phyloP scores from a whole-genome alignment of 108 stramenopile genomes.

The Aurantiochytrium sp. region DNA sequence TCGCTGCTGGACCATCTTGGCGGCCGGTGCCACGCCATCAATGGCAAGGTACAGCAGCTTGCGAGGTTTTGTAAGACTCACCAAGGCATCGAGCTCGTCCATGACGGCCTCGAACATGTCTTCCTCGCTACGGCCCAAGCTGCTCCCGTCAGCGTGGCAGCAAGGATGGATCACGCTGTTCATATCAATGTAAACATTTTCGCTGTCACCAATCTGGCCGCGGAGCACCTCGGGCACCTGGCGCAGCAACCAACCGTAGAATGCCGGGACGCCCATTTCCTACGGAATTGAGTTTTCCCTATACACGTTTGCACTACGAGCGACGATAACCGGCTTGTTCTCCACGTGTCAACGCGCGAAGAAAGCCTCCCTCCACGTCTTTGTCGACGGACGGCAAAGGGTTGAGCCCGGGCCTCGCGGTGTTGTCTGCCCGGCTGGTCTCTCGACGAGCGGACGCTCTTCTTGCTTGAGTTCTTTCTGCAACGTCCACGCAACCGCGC shows the following conservation, averaged over 20 bases:
- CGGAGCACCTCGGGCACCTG: slow-evolving; percentile 95
- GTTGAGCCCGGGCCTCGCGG: no score
- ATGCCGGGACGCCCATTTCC: slow-evolving; percentile 93
- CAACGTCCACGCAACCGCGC: no score
- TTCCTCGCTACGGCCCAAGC: slow-evolving; percentile 74
- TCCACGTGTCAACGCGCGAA: no score
- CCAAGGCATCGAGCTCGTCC: slow-evolving; percentile 67
- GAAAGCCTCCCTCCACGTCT: no score
- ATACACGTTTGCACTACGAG: no score
- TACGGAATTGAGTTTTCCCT: no score
- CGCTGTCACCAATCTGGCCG: slow-evolving; percentile 80
- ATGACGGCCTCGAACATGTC: slow-evolving; percentile 95
- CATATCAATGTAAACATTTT: slow-evolving; percentile 98
- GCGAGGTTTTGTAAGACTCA: slow-evolving; percentile 68
- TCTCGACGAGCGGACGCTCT: no score
- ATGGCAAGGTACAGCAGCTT: slow-evolving; percentile 81
- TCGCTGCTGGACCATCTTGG: slow-evolving; percentile 95
- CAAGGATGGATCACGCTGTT: slow-evolving; percentile 99
- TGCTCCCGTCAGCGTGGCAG: slow-evolving; percentile 81
- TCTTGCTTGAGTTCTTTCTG: no score
- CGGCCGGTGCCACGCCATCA: slow-evolving; percentile 91
- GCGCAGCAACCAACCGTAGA: slow-evolving; percentile 95
- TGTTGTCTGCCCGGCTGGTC: no score
- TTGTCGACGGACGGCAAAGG: no score
- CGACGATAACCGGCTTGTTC: no score